A percentile compares a stretch with the other conserved stretches of the same genome.
These are phyloP conservation scores for Melocanna baccifera DNA, from an alignment of 176 grass and related monocot species.

Conservation along the genomic window DNA sequence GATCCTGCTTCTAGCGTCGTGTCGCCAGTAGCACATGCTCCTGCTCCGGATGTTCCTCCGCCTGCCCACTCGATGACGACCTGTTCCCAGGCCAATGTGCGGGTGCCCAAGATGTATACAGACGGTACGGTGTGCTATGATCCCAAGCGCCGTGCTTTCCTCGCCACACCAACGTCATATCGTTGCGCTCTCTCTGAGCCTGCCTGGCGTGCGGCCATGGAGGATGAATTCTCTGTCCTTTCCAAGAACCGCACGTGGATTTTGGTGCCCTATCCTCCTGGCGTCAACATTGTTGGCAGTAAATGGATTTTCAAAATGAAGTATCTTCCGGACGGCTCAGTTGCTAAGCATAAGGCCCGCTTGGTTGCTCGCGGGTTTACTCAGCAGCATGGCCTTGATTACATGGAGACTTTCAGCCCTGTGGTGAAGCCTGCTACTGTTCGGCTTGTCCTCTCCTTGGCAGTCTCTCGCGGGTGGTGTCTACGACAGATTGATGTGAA, in stretches of 20 bases:
- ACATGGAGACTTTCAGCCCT: neutral
- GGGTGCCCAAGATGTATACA: neutral
- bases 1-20: too few species aligned
- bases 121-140: neutral
- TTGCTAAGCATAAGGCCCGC: neutral
- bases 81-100: neutral
- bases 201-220: neutral
- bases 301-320: neutral
- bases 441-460: neutral
- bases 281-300: neutral
- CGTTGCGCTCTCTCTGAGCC: neutral
- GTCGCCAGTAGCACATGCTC: too few species aligned
- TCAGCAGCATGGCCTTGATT: neutral
- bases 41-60: neutral
- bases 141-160: neutral
- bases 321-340: neutral
- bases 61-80: neutral
- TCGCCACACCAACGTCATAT: neutral
- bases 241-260: neutral
- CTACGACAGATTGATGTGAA: neutral
- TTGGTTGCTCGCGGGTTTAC: neutral
- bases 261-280: neutral
- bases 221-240: neutral
- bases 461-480: neutral
- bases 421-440: neutral